Evolutionary conservation across 108 stramenopile genomes (phyloP).

Genomic region (Pinguiococcus pyrenoidosus): DNA sequence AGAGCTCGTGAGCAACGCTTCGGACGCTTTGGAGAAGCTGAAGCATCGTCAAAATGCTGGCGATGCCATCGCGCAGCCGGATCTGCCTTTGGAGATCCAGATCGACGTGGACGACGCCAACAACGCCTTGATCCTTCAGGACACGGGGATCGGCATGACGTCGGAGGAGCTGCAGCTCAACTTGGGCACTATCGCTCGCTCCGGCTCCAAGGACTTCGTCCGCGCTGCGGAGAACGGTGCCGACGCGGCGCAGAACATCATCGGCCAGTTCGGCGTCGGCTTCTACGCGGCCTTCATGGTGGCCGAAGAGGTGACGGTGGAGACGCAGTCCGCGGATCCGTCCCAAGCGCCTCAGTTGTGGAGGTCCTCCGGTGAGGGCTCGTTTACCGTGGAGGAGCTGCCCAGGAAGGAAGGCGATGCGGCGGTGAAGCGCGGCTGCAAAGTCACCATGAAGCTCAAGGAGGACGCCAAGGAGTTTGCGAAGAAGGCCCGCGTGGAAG

Average conservation of each 20-base stretch:
- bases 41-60: constrained; percentile 59
- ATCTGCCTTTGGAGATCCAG: constrained; percentile 44
- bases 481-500: constrained; percentile 55
- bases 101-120: constrained; percentile 63
- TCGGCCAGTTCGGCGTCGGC: constrained; percentile 98
- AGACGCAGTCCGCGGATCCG: constrained; percentile 66
- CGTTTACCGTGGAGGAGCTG: constrained; percentile 55
- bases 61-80: constrained; percentile 17
- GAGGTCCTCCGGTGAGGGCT: constrained; percentile 69
- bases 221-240: too few species aligned
- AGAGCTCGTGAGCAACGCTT: constrained; percentile 88
- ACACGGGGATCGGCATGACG: constrained; percentile 92
- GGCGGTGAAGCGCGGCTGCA: constrained; percentile 53
- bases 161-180: constrained; percentile 73
- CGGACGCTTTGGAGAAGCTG: constrained; percentile 89
- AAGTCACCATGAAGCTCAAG: constrained; percentile 69
- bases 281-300: constrained; percentile 97
- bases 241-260: too few species aligned
- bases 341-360: too few species aligned
- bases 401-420: constrained; percentile 43
- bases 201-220: constrained; percentile 68
- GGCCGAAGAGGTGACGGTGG: constrained; percentile 79
- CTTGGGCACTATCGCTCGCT: constrained; percentile 91
- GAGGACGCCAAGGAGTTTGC: constrained; percentile 65
- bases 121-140: constrained; percentile 74